phyloP scores from a whole-genome alignment of 2,329 filamentous ascomycete genomes.

The Lizonia empirigonia region DNA sequence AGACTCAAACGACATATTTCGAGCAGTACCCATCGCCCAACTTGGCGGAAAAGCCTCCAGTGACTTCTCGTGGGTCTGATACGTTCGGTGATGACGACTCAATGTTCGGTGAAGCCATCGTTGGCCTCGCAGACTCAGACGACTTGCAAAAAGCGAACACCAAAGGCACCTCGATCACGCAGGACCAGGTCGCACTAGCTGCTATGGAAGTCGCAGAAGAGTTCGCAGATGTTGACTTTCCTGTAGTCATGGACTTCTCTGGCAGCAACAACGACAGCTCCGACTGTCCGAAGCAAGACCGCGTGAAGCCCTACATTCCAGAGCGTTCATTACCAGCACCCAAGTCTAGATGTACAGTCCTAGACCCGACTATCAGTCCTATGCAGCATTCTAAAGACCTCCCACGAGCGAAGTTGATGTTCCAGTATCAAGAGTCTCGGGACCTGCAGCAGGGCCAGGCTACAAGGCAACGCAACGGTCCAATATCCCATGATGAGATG shows the following conservation, averaged over 20 bases:
- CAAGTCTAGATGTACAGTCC: not conserved
- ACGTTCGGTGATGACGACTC: conserved; percentile 41
- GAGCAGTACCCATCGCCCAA: not conserved
- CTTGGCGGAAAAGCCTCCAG: not conserved
- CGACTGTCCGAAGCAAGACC: not conserved
- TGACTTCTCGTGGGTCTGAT: conserved; percentile 22
- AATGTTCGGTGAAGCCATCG: conserved; percentile 37
- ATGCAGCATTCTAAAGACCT: not conserved
- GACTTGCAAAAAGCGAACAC: conserved; percentile 2
- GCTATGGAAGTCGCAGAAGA: conserved; percentile 9
- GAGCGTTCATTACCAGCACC: no score
- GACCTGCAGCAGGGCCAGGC: not conserved
- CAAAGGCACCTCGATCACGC: not conserved
- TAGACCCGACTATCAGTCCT: conserved; percentile 1
- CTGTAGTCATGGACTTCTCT: not conserved
- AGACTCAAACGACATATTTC: not conserved
- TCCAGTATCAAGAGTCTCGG: not conserved
- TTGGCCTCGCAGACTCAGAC: conserved; percentile 42
- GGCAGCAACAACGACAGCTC: not conserved
- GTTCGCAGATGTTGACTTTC: conserved; percentile 14
- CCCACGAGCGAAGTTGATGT: not conserved
- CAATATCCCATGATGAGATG: not conserved
- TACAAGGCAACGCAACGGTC: not conserved
- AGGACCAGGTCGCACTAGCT: not conserved
- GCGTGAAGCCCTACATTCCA: no score